Evolutionary conservation across 148 eudicot genomes (phyloP).

Genomic region (Persicaria tinctoria): DNA sequence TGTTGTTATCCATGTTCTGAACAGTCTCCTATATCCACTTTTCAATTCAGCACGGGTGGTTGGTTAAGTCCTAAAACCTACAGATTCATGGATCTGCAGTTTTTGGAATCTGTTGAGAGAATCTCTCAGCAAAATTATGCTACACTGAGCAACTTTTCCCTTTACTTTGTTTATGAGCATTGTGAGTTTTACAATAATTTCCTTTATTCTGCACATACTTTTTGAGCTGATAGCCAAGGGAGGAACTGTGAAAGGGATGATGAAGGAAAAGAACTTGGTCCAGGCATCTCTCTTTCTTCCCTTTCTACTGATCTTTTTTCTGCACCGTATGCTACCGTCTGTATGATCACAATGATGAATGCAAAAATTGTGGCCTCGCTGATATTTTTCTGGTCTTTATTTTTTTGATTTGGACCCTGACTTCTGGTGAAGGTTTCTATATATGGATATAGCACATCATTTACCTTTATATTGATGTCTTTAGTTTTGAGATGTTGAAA

Average conservation of each 20-base stretch:
- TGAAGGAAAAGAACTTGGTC: conserved; percentile 81
- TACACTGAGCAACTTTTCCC: not conserved
- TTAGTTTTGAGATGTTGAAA: no score
- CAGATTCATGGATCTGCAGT: not conserved
- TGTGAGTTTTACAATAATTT: not conserved
- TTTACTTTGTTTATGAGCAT: not conserved
- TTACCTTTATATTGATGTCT: no score
- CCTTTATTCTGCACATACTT: conserved; percentile 50
- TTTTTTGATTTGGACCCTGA: not conserved
- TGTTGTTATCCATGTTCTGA: not conserved
- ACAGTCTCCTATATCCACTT: not conserved
- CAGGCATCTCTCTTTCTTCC: conserved; percentile 44
- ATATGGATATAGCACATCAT: not conserved
- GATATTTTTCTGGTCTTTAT: not conserved
- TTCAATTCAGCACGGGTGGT: not conserved
- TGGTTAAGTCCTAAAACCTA: not conserved
- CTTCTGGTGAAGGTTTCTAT: not conserved
- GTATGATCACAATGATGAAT: not conserved
- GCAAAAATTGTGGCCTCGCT: not conserved
- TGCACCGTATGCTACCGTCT: not conserved
- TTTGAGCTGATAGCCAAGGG: conserved; percentile 90
- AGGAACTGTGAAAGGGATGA: conserved; percentile 89
- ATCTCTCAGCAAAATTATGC: not conserved
- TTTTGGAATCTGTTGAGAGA: not conserved
- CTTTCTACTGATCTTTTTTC: not conserved